phyloP scores from a whole-genome alignment of 495 filamentous ascomycete species.

The Daldinia vernicosa region DNA sequence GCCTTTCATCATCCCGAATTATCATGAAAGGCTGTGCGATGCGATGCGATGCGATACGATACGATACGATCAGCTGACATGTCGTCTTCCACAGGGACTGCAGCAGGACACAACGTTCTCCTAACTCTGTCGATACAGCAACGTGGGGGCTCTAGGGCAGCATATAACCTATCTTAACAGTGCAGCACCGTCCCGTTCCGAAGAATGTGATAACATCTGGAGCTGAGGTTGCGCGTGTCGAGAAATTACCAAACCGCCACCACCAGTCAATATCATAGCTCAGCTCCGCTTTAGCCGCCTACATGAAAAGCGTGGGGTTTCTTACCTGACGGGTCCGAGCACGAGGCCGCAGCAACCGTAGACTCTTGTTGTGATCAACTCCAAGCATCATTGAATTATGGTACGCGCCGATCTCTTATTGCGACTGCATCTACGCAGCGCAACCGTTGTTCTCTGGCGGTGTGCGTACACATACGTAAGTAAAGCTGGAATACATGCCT shows the following conservation, averaged over 20 bases:
- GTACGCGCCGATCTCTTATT: conserved; percentile 39
- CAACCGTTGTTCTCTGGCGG: conserved; percentile 27
- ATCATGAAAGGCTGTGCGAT: conserved; percentile 23
- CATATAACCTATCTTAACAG: conserved; percentile 8
- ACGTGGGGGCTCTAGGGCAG: conserved; percentile 28
- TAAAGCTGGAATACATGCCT: not conserved
- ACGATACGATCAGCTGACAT: conserved; percentile 11
- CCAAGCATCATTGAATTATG: conserved; percentile 30
- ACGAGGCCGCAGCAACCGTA: conserved; percentile 29
- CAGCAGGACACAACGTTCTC: conserved; percentile 6
- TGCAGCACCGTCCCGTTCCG: conserved; percentile 16
- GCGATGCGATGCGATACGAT: conserved; percentile 22
- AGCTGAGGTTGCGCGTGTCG: conserved; percentile 26
- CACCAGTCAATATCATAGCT: conserved; percentile 31
- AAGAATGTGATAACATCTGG: conserved; percentile 18
- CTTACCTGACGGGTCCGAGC: conserved; percentile 27
- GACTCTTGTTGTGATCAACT: conserved; percentile 33
- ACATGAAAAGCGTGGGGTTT: conserved; percentile 35
- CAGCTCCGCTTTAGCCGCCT: conserved; percentile 43
- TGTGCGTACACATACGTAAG: conserved; percentile 15
- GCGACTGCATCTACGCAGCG: conserved; percentile 24
- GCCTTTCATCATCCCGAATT: conserved; percentile 12
- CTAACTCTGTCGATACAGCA: conserved; percentile 7
- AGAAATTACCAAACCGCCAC: conserved; percentile 33
- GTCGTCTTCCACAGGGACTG: conserved; percentile 4